phyloP scores from a whole-genome alignment of 768 basidiomycete species.

The Tylopilus sp. region DNA sequence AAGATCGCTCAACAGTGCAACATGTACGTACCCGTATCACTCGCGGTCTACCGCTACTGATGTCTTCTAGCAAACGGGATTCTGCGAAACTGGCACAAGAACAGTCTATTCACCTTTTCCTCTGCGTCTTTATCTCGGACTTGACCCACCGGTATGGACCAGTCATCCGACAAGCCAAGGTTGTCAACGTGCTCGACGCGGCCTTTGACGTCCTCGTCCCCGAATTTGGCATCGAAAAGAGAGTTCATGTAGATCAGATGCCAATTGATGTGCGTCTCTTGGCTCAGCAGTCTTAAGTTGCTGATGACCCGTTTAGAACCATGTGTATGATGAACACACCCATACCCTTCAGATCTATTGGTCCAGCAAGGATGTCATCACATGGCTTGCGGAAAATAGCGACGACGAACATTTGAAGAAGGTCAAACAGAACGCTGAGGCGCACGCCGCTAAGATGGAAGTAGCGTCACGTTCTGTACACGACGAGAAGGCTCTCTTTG shows the following conservation, averaged over 20 bases:
- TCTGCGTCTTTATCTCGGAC: slow-evolving; percentile 92
- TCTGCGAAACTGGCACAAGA: slow-evolving; percentile 92
- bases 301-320: slow-evolving; percentile 57
- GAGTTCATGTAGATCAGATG: slow-evolving; percentile 99
- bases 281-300: neutral
- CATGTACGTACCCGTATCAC: slow-evolving; percentile 53
- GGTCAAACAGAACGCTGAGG: slow-evolving; percentile 89
- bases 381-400: slow-evolving; percentile 91
- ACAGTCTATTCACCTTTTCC: slow-evolving; percentile 92
- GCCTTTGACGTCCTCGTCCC: slow-evolving; percentile 96
- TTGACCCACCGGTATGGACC: slow-evolving; percentile 94
- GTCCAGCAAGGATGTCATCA: slow-evolving; percentile 92
- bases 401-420: slow-evolving; percentile 96
- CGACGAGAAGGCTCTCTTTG: slow-evolving; percentile 85
- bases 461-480: slow-evolving; percentile 80
- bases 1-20: slow-evolving; percentile 99
- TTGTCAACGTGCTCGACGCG: slow-evolving; percentile 93
- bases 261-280: slow-evolving; percentile 77
- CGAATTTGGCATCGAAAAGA: slow-evolving; percentile 98
- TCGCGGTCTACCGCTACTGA: neutral
- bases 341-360: slow-evolving; percentile 94
- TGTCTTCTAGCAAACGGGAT: slow-evolving; percentile 69
- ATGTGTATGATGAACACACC: slow-evolving; percentile 93
- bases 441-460: slow-evolving; percentile 89
- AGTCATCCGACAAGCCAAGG: slow-evolving; percentile 91